Base-by-base conservation (phyloP, 108 stramenopile genomes). In the Skeletonema menzelii region DNA sequence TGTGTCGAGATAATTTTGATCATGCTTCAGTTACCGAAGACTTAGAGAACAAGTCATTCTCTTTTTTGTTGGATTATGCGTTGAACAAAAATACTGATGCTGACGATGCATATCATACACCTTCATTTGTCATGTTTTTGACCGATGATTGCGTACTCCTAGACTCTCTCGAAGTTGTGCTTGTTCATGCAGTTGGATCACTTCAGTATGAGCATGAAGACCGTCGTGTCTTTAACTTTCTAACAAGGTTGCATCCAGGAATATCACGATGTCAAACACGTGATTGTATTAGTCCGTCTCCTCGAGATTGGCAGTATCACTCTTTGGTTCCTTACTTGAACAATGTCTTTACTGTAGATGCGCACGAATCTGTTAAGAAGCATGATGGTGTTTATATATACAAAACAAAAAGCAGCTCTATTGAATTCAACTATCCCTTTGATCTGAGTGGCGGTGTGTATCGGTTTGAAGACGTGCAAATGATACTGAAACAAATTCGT, bases 131-230 rank as follows among this genome's bases (percentile, higher is more conserved):
- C 46, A 70, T 83, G 78, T 83, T 83, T 42, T 69, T 83, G 42
- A 83, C 82, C 8, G 82, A 83, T 67, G 82, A 83, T 70, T 83
- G 82, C 56, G 5, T 83, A 14, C 24, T 83, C 10, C 69, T 83
- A 2, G 77, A 76, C n/a, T 73, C 77, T 17, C 37, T 83, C 34
- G 68, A 70, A 30, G 28, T 31, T 4, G 57, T 75, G 42, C 79
- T 80, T 12, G 27, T 44, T 27, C 60, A 46, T 69, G 79, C 79
- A 27, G 34, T 63, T 44, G 72, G 65, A 49, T 34, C 82, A 35
- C 65, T 77, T 64, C 13, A 44, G 55, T 58, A 46, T 53, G 26
- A 40, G 7, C 27, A 47, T 15, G 27, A 31, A 28, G 59, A 12
- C 15, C 20, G 8, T 10, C 20, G 8, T 10, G 47, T 73, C 0